Percentiles rank a stretch among this genome's conserved stretches.
Evolutionary conservation across 169 alveolate species (phyloP).

Genomic region (Plasmodium falciparum): DNA sequence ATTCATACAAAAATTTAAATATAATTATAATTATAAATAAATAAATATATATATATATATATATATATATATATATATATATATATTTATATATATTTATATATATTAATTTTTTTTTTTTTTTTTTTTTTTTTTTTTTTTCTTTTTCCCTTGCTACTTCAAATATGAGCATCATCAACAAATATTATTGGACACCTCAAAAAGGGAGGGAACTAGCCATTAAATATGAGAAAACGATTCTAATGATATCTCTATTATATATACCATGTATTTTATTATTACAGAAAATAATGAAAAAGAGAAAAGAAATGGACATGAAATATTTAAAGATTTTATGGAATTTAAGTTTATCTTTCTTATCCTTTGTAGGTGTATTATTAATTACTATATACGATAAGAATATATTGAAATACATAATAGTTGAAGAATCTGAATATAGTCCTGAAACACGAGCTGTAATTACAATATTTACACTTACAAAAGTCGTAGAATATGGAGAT

Average conservation of each 20-base stretch:
- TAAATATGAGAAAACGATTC: conserved; percentile 38
- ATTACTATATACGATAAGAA: conserved; percentile 31
- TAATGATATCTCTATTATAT: conserved; percentile 73
- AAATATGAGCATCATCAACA: conserved; percentile 5
- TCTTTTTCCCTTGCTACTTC: neutral
- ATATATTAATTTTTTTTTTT: no score
- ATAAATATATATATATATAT: neutral
- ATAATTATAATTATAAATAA: neutral
- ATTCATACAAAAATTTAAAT: neutral
- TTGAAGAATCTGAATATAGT: conserved; percentile 66
- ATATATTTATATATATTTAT: no score
- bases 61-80: neutral
- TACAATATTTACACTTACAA: conserved; percentile 80
- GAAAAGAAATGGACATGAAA: conserved; percentile 54
- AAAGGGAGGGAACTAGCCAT: conserved; percentile 79
- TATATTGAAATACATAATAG: conserved; percentile 29
- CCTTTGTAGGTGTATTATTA: conserved; percentile 32
- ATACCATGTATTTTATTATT: conserved; percentile 74
- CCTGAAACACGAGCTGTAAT: conserved; percentile 81
- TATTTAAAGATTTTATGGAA: conserved; percentile 40
- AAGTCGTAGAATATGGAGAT: conserved; percentile 84
- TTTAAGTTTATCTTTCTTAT: conserved; percentile 26
- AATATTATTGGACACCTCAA: conserved; percentile 68
- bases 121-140: neutral
- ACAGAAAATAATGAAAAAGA: conserved; percentile 73